Percentiles rank a stretch among this genome's conserved stretches.
phyloP scores from a whole-genome alignment of 768 basidiomycete species.

The Tephrocybe sp. region DNA sequence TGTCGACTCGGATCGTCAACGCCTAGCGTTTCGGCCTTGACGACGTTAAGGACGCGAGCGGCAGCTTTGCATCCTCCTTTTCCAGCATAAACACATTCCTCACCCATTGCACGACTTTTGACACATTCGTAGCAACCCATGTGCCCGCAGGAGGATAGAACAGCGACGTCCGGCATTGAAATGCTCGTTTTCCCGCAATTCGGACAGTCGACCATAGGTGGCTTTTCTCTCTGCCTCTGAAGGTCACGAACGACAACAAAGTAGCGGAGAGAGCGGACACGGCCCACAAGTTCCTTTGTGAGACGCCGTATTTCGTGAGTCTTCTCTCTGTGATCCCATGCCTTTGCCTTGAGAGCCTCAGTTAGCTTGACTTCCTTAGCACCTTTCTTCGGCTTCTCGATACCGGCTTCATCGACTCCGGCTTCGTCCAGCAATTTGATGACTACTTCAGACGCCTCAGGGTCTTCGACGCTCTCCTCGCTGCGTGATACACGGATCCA shows the following conservation, averaged over 20 bases:
- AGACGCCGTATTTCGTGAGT: conserved; percentile 83
- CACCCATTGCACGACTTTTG: conserved; percentile 63
- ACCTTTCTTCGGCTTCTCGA: conserved; percentile 44
- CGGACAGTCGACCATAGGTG: conserved; percentile 61
- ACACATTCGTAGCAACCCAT: conserved; percentile 81
- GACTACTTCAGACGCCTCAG: conserved; percentile 67
- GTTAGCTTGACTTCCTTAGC: conserved; percentile 55
- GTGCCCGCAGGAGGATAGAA: conserved; percentile 92
- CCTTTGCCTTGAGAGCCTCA: conserved; percentile 54
- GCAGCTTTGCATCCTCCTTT: conserved; percentile 74
- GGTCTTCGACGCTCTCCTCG: conserved; percentile 69
- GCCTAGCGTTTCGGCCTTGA: conserved; percentile 75
- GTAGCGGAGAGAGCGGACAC: conserved; percentile 87
- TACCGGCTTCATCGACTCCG: conserved; percentile 33
- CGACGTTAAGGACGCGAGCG: conserved; percentile 78
- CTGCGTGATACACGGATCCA: conserved; percentile 67
- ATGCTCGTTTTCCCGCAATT: conserved; percentile 53
- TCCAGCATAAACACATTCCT: conserved; percentile 77
- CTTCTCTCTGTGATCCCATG: conserved; percentile 84
- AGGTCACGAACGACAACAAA: conserved; percentile 90
- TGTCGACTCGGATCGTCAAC: conserved; percentile 75
- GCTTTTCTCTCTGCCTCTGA: conserved; percentile 67
- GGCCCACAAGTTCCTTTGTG: conserved; percentile 85
- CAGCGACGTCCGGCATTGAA: conserved; percentile 68
- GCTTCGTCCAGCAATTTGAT: conserved; percentile 60